phyloP scores from a whole-genome alignment of 106 monocot genomes.

The Allium sativum region DNA sequence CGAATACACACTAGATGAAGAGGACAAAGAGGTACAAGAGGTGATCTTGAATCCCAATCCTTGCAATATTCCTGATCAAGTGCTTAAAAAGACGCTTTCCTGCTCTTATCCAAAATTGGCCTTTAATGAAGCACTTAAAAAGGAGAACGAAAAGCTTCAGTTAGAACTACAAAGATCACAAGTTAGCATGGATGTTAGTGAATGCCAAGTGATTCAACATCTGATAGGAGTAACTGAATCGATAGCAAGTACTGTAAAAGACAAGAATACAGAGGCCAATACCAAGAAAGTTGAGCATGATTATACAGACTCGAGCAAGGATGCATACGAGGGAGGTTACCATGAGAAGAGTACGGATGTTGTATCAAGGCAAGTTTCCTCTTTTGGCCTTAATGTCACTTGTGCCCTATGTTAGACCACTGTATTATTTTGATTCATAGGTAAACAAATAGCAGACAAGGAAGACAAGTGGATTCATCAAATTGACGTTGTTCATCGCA shows the following conservation, averaged over 20 bases:
- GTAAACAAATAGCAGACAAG: too few relatives aligned
- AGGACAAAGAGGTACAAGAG: conserved; percentile 66
- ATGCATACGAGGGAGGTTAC: conserved; percentile 25
- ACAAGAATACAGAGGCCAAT: conserved; percentile 18
- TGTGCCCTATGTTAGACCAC: too few relatives aligned
- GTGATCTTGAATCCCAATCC: conserved; percentile 45
- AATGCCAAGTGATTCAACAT: conserved; percentile 89
- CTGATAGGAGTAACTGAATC: conserved; percentile 71
- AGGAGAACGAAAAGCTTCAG: conserved; percentile 78
- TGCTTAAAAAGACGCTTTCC: conserved; percentile 74
- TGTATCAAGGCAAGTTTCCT: conserved; percentile 43
- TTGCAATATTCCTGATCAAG: conserved; percentile 23
- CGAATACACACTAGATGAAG: conserved; percentile 82
- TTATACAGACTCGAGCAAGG: conserved; percentile 22
- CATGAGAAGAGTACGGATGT: conserved; percentile 13
- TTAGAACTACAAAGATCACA: conserved; percentile 79
- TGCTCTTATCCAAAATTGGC: conserved; percentile 72
- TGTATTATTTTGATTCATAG: too few relatives aligned
- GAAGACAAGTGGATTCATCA: too few relatives aligned
- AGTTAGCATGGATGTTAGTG: conserved; percentile 49
- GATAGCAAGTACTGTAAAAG: conserved; percentile 36
- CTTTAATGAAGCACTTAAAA: conserved; percentile 61
- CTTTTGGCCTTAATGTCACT: neutral
- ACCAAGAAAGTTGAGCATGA: conserved; percentile 30
- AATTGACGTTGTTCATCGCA: too few relatives aligned